These are phyloP conservation scores for Amauroascus verrucosus DNA, from an alignment of 2,329 filamentous ascomycete genomes.

Conservation along the genomic window DNA sequence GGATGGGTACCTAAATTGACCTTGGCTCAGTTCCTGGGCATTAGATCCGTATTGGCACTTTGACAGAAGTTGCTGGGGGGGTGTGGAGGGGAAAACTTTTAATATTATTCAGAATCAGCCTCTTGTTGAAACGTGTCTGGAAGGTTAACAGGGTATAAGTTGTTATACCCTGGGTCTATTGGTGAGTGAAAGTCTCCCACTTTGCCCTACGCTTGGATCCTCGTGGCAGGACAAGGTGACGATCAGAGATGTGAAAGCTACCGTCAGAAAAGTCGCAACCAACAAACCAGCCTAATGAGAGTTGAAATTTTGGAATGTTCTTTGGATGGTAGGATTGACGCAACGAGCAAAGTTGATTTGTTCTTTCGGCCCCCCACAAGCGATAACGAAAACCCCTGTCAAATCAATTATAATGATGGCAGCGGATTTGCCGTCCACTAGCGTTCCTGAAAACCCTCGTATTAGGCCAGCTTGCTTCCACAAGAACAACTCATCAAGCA, in stretches of 20 bases:
- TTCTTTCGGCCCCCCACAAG: neutral
- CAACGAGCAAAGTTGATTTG: neutral
- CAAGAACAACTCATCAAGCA: conserved; percentile 8
- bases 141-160: neutral
- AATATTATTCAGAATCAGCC: neutral
- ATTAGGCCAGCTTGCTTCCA: neutral
- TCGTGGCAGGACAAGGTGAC: neutral
- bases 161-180: neutral
- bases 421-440: conserved; percentile 10
- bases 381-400: conserved; percentile 2
- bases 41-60: neutral
- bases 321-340: neutral
- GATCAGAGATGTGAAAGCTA: too few species aligned
- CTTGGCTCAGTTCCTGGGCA: neutral
- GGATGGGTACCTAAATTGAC: neutral
- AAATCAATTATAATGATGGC: conserved; percentile 1
- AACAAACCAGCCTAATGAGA: too few species aligned
- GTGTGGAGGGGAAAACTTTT: neutral
- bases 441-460: conserved; percentile 9
- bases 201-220: neutral
- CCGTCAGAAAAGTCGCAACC: too few species aligned
- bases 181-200: neutral
- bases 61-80: neutral
- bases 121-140: neutral
- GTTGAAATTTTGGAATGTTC: too few species aligned